Evolutionary conservation across 176 grass and related monocot species (phyloP), one percentile per base, ranked within the genome.

Genomic region (Saccharum officinarum): DNA sequence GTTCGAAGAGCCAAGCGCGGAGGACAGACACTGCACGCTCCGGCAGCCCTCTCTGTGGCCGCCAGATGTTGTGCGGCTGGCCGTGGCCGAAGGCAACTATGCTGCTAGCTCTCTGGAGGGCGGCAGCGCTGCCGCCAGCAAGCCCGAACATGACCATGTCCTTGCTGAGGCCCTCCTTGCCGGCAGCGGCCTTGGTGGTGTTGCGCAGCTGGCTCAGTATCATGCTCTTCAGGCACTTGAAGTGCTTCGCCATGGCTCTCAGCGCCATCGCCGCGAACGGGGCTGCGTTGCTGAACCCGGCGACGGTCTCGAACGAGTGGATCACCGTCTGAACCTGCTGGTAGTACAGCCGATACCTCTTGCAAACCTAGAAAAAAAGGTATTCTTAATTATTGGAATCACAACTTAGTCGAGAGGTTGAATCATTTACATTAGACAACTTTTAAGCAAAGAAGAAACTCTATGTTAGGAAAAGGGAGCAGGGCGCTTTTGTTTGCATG

Each of bases 1-100:
- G 97, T 54, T 99, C 94, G 41, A 99, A 99, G 0, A 99, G 80
- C 97, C 97, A 99, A 23, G 94, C 86, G 3, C 97, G 92, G 57
- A 99, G 92, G 46, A 99, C 90, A 11, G 92, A 87, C 37, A 99
- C 97, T 0, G 97, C 92, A 9, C 94, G 97, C 72, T 99, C 97
- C 0, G 97, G 97, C 26, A 99, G 94, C 6, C 97, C 97, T 38
- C 97, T 89, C 70, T 99, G 97, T 30, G 97, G 94, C 14, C 97
- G 88, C 97, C 97, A 99, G 41, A 99, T 84, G 85, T 87, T 91
- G 34, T 97, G 90, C 22, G 88, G 90, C 81, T 94, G 97, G 18
- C 82, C 82, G 17, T 94, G 97, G 18, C 82, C 82, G 17, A 97
- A 92, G 34, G 82, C 94, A 57, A 45, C 94, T 2, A 38, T 49